phyloP scores from a whole-genome alignment of 2,329 filamentous ascomycete species.

The Penicillium olsonii region DNA sequence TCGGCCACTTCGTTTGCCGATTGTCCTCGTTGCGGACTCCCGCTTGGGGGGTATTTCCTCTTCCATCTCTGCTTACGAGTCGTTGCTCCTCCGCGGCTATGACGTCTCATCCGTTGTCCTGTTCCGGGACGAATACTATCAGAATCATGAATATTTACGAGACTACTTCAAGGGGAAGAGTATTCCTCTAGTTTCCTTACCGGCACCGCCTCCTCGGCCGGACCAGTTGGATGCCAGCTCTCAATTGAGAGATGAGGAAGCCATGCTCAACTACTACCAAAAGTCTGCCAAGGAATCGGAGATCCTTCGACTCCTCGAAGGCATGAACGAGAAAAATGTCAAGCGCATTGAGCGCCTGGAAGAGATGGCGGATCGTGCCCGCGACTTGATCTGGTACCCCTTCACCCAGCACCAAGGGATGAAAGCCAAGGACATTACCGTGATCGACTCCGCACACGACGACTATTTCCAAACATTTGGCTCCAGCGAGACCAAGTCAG shows the following conservation, averaged over 20 bases:
- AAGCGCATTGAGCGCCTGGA: slow-evolving; percentile 61
- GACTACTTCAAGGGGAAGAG: slow-evolving; percentile 66
- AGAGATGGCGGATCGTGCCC: slow-evolving; percentile 62
- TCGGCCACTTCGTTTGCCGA: slow-evolving; percentile 69
- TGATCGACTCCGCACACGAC: slow-evolving; percentile 78
- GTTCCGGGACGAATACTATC: slow-evolving; percentile 66
- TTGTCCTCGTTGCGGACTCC: slow-evolving; percentile 73
- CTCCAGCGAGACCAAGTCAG: slow-evolving; percentile 21
- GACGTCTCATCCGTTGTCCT: slow-evolving; percentile 70
- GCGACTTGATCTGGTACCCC: slow-evolving; percentile 76
- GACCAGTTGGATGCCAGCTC: slow-evolving; percentile 30
- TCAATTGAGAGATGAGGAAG: slow-evolving; percentile 52
- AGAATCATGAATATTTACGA: slow-evolving; percentile 67
- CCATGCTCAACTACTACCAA: slow-evolving; percentile 67
- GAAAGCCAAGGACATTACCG: slow-evolving; percentile 62
- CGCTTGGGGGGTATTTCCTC: slow-evolving; percentile 77
- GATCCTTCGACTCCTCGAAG: slow-evolving; percentile 51
- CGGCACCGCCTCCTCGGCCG: slow-evolving; percentile 58
- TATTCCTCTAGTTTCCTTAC: slow-evolving; percentile 60
- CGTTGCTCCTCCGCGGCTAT: slow-evolving; percentile 74
- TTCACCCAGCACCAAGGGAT: slow-evolving; percentile 78
- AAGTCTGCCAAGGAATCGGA: slow-evolving; percentile 42
- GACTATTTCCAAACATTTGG: slow-evolving; percentile 71
- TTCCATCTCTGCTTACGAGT: slow-evolving; percentile 79
- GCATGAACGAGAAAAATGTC: slow-evolving; percentile 57